Evolutionary conservation across 352 stramenopile genomes (phyloP), one percentile per base, ranked within the genome.

Genomic region (Globisporangium paroecandrum): DNA sequence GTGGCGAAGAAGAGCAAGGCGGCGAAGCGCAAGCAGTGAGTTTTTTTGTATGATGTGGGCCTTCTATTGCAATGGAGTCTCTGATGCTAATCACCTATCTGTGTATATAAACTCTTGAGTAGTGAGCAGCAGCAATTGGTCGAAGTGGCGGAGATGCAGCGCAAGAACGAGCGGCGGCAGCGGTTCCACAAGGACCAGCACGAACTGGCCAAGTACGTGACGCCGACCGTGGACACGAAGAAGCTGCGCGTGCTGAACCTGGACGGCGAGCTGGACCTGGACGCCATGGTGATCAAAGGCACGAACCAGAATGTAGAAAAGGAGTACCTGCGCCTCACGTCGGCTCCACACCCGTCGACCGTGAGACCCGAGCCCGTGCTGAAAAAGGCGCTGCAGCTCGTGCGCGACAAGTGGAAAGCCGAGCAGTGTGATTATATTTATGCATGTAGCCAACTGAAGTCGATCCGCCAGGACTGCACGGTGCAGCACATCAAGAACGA

Each of bases 381-480:
- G 43, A 76, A 93, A 68, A 76, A 93, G 54, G 95, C 96, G 58
- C 76, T 98, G 57, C 72, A 90, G 69, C 78, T 94, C 70, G 80
- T 98, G 46, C 88, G 96, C 69, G 77, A 74, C 38, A 92, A 95
- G 80, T 98, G 92, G 90, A 91, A 94, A 67, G 68, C 87, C 61
- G 77, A 78, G 69, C 77, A 89, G 53, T 89, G 83, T 67, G 91
- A 98, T 84, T 98, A 98, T 87, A 77, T 96, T 66, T 97, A 97
- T 86, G 85, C 97, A 70, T 99, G 97, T 88, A 98, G 95, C 64
- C 97, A 99, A 74, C 91, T 99, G 58, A 99, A 99, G 78, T 98
- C 97, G 29, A 98, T 99, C 69, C 93, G 98, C 24, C 98, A 99
- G 78, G 98, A 99, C 83, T 97, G 98, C 69, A 99, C 95, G 18